Evolutionary conservation across 2,329 filamentous ascomycete species (phyloP), one percentile per base, ranked within the genome.

Genomic region (Orbilia brochopaga): DNA sequence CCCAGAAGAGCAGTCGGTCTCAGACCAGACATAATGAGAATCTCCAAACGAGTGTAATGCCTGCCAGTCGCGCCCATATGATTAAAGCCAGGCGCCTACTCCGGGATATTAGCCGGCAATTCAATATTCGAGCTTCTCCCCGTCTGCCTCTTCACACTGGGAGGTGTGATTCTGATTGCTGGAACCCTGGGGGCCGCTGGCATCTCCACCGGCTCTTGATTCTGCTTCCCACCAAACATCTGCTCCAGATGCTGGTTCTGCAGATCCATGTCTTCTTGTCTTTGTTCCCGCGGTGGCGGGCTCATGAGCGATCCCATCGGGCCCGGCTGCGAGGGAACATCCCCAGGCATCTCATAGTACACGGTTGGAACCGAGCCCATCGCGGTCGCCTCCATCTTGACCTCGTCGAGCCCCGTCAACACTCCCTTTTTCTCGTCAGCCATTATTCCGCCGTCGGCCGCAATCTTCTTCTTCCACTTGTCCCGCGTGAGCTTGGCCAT

Each of bases 391-490:
- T 70, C 66, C 66, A 70, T 64, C n/a, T 64, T 64, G 15, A 60
- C 24, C 2, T 54, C 54, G 37, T 70, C 66, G 1, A 59, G 59
- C 6, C 66, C 66, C 30, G 60, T 21, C 0, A 60, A 1, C 13
- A 60, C 17, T 3, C 23, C 59, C n/a, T 70, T 70, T 42, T 70
- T 70, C 7, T 70, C 66, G 19, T 64, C 66, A 7, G 66, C 17
- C 59, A 70, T 59, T 5, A 70, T 64, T 1, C 66, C 66, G 19
- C 66, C 66, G 17, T 70, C 66, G 0, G 66, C 59, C 1, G 59
- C 59, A 23, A 70, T 70, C 15, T 70, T 70, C 50, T 70, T 70
- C 60, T 64, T 70, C 66, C 66, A 70, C 24, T 70, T 70, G 23
- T 70, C 66, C 24, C 66, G 54, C 8, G 66, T 70, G 11, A 70